Percentiles rank a stretch among this genome's conserved stretches.
Conservation (phyloP, 2,329 filamentous ascomycete species). For the Meredithiella fracta region DNA sequence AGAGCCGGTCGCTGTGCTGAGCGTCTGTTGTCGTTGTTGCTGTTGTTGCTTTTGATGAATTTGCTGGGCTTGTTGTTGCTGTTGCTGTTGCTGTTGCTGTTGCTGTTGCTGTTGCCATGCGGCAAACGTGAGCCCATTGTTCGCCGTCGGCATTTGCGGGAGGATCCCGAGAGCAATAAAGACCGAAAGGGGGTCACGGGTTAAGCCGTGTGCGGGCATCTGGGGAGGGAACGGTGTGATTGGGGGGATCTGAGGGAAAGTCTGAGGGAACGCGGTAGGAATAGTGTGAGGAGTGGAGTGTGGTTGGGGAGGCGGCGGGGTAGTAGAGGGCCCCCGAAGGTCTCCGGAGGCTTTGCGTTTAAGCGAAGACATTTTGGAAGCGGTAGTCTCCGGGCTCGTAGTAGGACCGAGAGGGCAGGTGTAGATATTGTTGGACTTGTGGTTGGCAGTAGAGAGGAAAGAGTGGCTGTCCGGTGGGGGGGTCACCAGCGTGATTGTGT, state of each 20-base stretch:
- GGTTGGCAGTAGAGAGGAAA: conserved; percentile 16
- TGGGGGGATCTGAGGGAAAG: not conserved
- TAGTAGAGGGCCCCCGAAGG: conserved; percentile 13
- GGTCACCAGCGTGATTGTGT: conserved; percentile 23
- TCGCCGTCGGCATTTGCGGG: not conserved
- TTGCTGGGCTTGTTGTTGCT: not conserved
- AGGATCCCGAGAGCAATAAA: conserved; percentile 9
- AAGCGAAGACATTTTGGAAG: not conserved
- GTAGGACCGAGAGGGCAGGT: not conserved
- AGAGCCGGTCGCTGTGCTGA: not conserved
- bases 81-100: not conserved
- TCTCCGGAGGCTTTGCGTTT: conserved; percentile 13
- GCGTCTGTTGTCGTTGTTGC: not conserved
- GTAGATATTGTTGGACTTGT: conserved; percentile 6
- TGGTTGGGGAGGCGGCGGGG: conserved; percentile 15
- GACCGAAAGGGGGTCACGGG: conserved; percentile 5
- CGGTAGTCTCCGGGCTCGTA: not conserved
- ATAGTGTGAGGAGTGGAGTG: conserved; percentile 16
- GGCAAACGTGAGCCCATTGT: not conserved
- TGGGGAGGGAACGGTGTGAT: not conserved
- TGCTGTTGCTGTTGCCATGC: not conserved
- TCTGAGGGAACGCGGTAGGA: not conserved
- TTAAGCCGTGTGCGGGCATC: not conserved
- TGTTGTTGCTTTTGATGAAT: not conserved
- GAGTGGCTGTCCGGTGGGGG: conserved; percentile 25